Percentiles rank a stretch among this genome's conserved stretches.
Evolutionary conservation across 2,329 filamentous ascomycete genomes (phyloP).

Genomic region (Fusarium domesticum): DNA sequence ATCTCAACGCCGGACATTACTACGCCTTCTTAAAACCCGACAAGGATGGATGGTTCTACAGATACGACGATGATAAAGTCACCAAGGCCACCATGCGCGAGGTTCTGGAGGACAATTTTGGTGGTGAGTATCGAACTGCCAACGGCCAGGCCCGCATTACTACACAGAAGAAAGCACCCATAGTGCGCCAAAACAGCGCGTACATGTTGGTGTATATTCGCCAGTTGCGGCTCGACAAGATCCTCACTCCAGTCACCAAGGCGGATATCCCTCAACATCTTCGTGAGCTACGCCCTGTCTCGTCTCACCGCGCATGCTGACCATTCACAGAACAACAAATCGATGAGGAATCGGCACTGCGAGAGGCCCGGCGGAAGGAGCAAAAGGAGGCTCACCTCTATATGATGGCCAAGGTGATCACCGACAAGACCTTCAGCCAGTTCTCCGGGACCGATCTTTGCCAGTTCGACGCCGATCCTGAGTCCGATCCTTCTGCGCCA

Average conservation of each 20-base stretch:
- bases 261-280: conserved; percentile 81
- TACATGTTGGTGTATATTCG: conserved; percentile 99
- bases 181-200: conserved; percentile 73
- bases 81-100: conserved; percentile 91
- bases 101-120: conserved; percentile 94
- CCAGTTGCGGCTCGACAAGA: conserved; percentile 76
- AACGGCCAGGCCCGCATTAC: conserved; percentile 46
- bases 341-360: conserved; percentile 73
- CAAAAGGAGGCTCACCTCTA: conserved; percentile 93
- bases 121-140: conserved; percentile 70
- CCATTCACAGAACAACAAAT: conserved; percentile 60
- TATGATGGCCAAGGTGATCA: conserved; percentile 78
- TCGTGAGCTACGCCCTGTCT: conserved; percentile 54
- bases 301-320: conserved; percentile 11
- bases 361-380: conserved; percentile 79
- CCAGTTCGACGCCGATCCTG: conserved; percentile 60
- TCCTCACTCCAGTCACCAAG: conserved; percentile 72
- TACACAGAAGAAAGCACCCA: conserved; percentile 54
- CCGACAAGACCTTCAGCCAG: conserved; percentile 73
- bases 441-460: conserved; percentile 85
- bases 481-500: conserved; percentile 68
- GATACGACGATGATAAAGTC: conserved; percentile 95
- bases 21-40: conserved; percentile 94
- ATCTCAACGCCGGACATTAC: conserved; percentile 96
- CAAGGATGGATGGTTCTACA: conserved; percentile 93